Percentiles rank a stretch among this genome's conserved stretches.
Conservation (phyloP, 2,329 filamentous ascomycete species). For the Elsinoe ampelina region DNA sequence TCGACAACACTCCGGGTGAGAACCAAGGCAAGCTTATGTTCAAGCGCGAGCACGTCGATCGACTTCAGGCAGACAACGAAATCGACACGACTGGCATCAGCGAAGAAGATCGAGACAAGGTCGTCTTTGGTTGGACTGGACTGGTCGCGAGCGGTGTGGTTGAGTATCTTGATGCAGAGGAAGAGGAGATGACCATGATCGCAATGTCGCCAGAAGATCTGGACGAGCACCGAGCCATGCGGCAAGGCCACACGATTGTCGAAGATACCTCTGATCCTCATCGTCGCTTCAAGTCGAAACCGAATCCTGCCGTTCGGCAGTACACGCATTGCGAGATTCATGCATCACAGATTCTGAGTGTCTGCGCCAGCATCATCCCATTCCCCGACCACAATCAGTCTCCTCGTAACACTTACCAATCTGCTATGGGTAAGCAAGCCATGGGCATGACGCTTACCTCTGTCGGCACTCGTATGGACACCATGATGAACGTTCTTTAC, state of each 20-base stretch:
- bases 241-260: constrained; percentile 24
- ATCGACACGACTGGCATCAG: constrained; percentile 49
- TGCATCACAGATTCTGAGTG: constrained; percentile 96
- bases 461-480: constrained; percentile 95
- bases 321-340: constrained; percentile 99
- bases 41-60: constrained; percentile 71
- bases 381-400: constrained; percentile 99
- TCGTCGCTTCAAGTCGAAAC: constrained; percentile 75
- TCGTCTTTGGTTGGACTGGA: constrained; percentile 79
- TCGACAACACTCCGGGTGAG: constrained; percentile 71
- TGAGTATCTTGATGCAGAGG: constrained; percentile 94
- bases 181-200: constrained; percentile 98
- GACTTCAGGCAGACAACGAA: constrained; percentile 64
- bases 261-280: constrained; percentile 67
- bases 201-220: constrained; percentile 97
- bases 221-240: constrained; percentile 46
- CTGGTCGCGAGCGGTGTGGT: constrained; percentile 77
- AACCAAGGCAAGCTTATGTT: constrained; percentile 72
- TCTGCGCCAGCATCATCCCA: constrained; percentile 97
- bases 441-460: constrained; percentile 99
- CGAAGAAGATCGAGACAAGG: constrained; percentile 47
- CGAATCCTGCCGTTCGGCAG: constrained; percentile 78
- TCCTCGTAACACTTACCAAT: constrained; percentile 97
- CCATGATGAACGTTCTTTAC: constrained; percentile 98
- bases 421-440: constrained; percentile 99